Conservation (phyloP, 176 grass and related monocot genomes). For the Oryza punctata region DNA sequence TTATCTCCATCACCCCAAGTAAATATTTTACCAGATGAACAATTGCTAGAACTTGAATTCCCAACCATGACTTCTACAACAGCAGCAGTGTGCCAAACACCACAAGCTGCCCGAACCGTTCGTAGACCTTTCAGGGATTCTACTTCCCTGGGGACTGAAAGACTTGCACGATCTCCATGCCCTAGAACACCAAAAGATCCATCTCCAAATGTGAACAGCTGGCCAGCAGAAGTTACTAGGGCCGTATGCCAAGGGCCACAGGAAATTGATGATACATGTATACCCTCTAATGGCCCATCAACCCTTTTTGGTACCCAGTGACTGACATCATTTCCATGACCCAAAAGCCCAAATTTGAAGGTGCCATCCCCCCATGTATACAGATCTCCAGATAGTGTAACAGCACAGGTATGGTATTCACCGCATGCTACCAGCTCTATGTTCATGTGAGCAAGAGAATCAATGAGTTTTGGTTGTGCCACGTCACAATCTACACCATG, state of each 20-base stretch:
- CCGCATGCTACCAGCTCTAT: constrained; percentile 87
- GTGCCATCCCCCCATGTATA: constrained; percentile 91
- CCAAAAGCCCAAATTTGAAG: constrained; percentile 89
- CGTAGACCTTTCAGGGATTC: constrained; percentile 94
- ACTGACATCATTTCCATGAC: constrained; percentile 83
- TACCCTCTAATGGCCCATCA: constrained; percentile 82
- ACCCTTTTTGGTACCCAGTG: constrained; percentile 92
- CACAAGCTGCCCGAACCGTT: constrained; percentile 86
- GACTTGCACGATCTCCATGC: constrained; percentile 69
- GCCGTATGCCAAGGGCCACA: constrained; percentile 98
- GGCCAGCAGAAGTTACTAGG: constrained; percentile 88
- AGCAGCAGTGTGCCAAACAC: constrained; percentile 99
- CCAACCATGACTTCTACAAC: constrained; percentile 96
- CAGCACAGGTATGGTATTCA: constrained; percentile 95
- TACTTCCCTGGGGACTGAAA: constrained; percentile 77
- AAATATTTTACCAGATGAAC: constrained; percentile 93
- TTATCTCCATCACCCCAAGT: constrained; percentile 99
- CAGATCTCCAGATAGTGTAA: constrained; percentile 92
- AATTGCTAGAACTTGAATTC: constrained; percentile 89
- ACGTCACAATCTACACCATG: constrained; percentile 97
- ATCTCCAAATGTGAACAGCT: constrained; percentile 98
- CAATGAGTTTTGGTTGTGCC: constrained; percentile 86
- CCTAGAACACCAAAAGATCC: constrained; percentile 96
- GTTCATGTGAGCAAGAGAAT: constrained; percentile 86
- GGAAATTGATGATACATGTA: constrained; percentile 94